Percentiles rank a stretch among this genome's conserved stretches.
phyloP scores from a whole-genome alignment of 768 basidiomycete species.

The Lactifluus echinatus region DNA sequence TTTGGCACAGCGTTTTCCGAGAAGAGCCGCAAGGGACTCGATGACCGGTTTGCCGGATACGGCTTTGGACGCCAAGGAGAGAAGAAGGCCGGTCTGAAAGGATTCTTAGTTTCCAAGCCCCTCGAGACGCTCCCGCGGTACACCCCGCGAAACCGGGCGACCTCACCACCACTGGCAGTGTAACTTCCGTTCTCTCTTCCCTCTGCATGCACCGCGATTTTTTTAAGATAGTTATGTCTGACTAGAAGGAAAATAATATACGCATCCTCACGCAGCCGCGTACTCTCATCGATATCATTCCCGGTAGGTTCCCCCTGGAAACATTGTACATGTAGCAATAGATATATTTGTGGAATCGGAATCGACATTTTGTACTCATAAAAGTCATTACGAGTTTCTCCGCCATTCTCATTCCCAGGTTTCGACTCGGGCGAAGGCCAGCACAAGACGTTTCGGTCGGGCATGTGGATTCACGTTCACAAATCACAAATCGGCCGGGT shows the following conservation, averaged over 20 bases:
- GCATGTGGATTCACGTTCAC: too few relatives aligned
- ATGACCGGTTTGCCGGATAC: constrained; percentile 35
- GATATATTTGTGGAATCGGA: too few relatives aligned
- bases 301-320: too few relatives aligned
- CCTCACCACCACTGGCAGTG: background rate
- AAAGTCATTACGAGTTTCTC: too few relatives aligned
- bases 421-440: background rate
- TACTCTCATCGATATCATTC: too few relatives aligned
- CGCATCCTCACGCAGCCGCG: background rate
- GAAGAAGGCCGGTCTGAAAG: constrained; percentile 57
- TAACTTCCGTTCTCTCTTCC: background rate
- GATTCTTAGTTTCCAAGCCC: constrained; percentile 26
- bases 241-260: background rate
- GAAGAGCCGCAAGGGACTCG: constrained; percentile 1
- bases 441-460: too few relatives aligned
- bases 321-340: background rate
- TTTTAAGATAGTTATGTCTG: background rate
- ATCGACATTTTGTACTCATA: too few relatives aligned
- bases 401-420: background rate
- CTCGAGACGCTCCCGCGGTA: constrained; percentile 18
- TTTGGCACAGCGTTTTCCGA: background rate
- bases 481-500: background rate
- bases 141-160: constrained; percentile 28
- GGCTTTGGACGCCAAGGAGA: constrained; percentile 80
- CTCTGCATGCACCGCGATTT: too few relatives aligned